Evolutionary conservation across 176 grass and related monocot genomes (phyloP), one percentile per base, ranked within the genome.

Genomic region (Triticum timopheevii): DNA sequence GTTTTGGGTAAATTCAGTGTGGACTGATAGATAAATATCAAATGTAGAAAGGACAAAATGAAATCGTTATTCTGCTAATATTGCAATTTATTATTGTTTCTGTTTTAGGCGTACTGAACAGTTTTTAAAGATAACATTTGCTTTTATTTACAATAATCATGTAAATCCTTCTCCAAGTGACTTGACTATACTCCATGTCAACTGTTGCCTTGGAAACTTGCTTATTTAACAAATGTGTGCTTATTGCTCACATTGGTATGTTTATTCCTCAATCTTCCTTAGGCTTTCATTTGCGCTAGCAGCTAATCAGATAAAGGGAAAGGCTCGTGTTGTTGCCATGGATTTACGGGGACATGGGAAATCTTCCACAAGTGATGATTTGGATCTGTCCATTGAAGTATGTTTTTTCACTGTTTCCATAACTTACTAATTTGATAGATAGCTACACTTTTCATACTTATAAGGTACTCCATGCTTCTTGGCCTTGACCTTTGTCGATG

Each of bases 281-380:
- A 98, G 97, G 88, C 97, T 96, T 88, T 99, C 97, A 85, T 99
- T 99, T 91, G 97, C 92, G 24, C 84, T 96, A 78, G 81, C 97
- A 82, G 88, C 97, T 58, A 86, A 72, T 85, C 93, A 19, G 74
- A 88, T 99, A 49, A 99, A 99, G 88, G 94, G 93, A 69, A 96
- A 94, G 78, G 85, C 92, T 35, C 87, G 77, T 86, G 92, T 96
- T 80, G 77, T 94, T 77, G 80, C 97, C 30, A 90, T 99, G 88
- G 97, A 99, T 90, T 85, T 99, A 34, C 86, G 97, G 74, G 94
- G 94, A 61, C 97, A 99, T 85, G 94, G 97, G 24, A 99, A 96
- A 78, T 92, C 93, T 58, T 86, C 82, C 44, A 96, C 94, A 63
- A 90, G 83, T 13, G 75, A 96, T 90, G 92, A 99, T 93, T 64